Base-by-base conservation (phyloP, 352 stramenopile species). In the Globisporangium apiculatum region DNA sequence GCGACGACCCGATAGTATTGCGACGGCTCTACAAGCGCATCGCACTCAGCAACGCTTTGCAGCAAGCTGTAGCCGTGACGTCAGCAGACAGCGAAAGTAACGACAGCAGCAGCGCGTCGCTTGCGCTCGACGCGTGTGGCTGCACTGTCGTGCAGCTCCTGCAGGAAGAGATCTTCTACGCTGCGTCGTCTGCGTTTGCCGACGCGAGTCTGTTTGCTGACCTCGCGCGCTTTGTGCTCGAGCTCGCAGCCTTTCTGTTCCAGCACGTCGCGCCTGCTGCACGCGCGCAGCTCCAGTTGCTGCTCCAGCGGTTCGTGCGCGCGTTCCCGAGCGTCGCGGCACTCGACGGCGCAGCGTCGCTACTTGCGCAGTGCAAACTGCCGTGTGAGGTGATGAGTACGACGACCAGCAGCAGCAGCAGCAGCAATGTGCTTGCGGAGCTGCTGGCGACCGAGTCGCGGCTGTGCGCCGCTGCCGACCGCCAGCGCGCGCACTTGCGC, bases 21-120 rank as follows among this genome's bases (percentile, higher is more conserved):
- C 69, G 76, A 0, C 65, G 68, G 46, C 76, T 84, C 9, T 80
- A 85, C 67, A 79, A 86, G 57, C 71, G 67, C 0, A 49, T 87
- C 51, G 73, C 72, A 41, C 55, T 86, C 45, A 61, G 68, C 17
- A 87, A 87, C 60, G 65, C 69, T 17, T 51, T 86, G 24, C 24
- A 31, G 24, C 24, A 31, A 31, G 24, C 24, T 31, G 24, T 31
- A 31, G 24, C 24, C 24, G 24, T 31, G 24, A 31, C 24, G 24
- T 31, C 24, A 31, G 24, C 24, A 31, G 24, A 31, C 24, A 31
- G 24, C 3, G 24, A 31, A 31, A 31, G 24, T 31, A 31, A 3
- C 24, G 24, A 31, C 24, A 31, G 14, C 42, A 15, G n/a, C 42
- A 47, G n/a, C 12, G 42, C 14, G 42, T 47, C 49, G 12, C 63